A percentile compares a stretch with the other conserved stretches of the same genome.
Evolutionary conservation across 306 rosid species (phyloP).

Genomic region (Calophaca sinica): DNA sequence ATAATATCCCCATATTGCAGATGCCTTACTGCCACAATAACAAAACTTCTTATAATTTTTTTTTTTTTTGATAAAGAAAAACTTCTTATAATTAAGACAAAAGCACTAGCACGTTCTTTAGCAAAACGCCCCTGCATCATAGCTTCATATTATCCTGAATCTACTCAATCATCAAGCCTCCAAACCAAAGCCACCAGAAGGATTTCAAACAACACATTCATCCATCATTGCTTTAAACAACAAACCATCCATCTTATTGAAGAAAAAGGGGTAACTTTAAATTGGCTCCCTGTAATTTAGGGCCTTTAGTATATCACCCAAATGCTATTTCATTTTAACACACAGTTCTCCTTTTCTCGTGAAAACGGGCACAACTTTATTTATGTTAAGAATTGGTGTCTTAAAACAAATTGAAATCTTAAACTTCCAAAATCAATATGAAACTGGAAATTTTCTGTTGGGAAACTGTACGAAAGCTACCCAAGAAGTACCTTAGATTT

Average conservation of each 20-base stretch:
- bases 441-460: background rate
- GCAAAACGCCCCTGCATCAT: constrained; percentile 2
- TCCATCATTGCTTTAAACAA: background rate
- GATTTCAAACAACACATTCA: constrained; percentile 26
- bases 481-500: background rate
- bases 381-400: background rate
- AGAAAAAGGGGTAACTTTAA: constrained; percentile 6
- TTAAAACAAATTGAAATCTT: constrained; percentile 16
- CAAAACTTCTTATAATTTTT: background rate
- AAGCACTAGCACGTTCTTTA: background rate
- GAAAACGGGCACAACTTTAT: background rate
- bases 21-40: constrained; percentile 1
- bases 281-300: background rate
- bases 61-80: no score
- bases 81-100: no score
- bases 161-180: constrained; percentile 26
- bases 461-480: constrained; percentile 7
- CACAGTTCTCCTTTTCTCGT: background rate
- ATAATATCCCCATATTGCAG: background rate
- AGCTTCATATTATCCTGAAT: background rate
- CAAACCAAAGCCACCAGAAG: constrained; percentile 13
- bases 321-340: background rate
- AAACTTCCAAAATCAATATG: constrained; percentile 13
- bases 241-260: constrained; percentile 9
- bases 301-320: background rate